Evolutionary conservation across 177 flowering plant species (phyloP).

Genomic region (Telopea speciosissima): DNA sequence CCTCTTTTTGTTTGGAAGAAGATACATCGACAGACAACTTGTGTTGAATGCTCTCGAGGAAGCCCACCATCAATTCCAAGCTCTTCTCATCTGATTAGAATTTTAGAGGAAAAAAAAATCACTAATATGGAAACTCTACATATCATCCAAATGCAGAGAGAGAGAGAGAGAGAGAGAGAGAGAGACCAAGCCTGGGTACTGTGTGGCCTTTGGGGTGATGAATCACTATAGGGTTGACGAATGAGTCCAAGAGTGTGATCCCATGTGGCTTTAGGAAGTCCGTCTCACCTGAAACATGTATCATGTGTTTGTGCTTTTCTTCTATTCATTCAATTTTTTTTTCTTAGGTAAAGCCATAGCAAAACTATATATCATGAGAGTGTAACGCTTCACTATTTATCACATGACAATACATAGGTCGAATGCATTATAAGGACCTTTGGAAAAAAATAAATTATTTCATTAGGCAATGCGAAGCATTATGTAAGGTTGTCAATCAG

Average conservation of each 20-base stretch:
- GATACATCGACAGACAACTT: background rate
- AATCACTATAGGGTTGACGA: conserved; percentile 47
- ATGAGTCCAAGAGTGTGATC: conserved; percentile 32
- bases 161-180: background rate
- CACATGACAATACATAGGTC: too few relatives aligned
- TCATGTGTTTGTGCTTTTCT: too few relatives aligned
- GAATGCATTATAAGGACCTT: too few relatives aligned
- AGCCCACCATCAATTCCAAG: conserved; percentile 28
- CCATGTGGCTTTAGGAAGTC: conserved; percentile 50
- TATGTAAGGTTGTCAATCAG: too few relatives aligned
- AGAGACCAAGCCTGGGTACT: conserved; percentile 56
- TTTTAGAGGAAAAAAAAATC: background rate
- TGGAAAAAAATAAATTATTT: too few relatives aligned
- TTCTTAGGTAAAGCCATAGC: too few relatives aligned
- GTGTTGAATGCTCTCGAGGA: conserved; percentile 32
- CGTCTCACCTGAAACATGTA: conserved; percentile 46
- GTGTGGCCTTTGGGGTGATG: conserved; percentile 76
- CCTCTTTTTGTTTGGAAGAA: background rate
- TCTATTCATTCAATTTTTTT: too few relatives aligned
- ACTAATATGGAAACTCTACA: background rate
- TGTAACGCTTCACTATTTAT: too few relatives aligned
- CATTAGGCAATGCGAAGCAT: too few relatives aligned
- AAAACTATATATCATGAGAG: too few relatives aligned
- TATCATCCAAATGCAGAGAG: too few relatives aligned
- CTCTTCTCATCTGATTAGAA: conserved; percentile 33